These are phyloP conservation scores for Termitomyces sp. DNA, from an alignment of 1,284 basidiomycete species.

Conservation along the genomic window DNA sequence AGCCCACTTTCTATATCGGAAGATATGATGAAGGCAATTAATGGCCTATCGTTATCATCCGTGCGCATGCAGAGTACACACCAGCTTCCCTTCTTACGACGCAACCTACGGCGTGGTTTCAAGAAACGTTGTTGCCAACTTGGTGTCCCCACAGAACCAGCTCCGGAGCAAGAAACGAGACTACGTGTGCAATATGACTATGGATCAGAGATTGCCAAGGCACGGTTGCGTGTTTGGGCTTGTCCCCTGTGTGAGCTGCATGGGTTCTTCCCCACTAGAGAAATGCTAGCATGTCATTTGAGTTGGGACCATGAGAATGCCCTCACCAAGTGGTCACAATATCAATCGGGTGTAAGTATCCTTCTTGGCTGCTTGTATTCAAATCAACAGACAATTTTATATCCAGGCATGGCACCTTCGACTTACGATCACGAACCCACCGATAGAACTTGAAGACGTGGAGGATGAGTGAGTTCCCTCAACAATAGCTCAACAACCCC, in stretches of 20 bases:
- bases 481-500: background rate
- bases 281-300: conserved; percentile 51
- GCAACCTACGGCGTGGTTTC: conserved; percentile 48
- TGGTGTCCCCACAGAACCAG: conserved; percentile 23
- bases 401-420: conserved; percentile 12
- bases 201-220: conserved; percentile 23
- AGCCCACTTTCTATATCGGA: conserved; percentile 18
- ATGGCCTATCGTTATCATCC: conserved; percentile 27
- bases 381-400: background rate
- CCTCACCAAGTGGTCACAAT: conserved; percentile 36
- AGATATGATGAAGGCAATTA: conserved; percentile 29
- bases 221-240: conserved; percentile 33
- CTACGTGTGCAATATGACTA: conserved; percentile 28
- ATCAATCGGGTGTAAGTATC: conserved; percentile 18
- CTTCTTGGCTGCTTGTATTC: background rate
- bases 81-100: conserved; percentile 49
- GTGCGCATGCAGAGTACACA: conserved; percentile 28
- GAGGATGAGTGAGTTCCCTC: background rate
- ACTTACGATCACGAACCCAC: background rate
- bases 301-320: conserved; percentile 50
- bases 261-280: conserved; percentile 40
- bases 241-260: conserved; percentile 63
- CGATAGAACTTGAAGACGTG: background rate
- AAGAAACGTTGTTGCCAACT: conserved; percentile 29
- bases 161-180: conserved; percentile 16